phyloP scores from a whole-genome alignment of 306 rosid species.

The Cucumis sativus region DNA sequence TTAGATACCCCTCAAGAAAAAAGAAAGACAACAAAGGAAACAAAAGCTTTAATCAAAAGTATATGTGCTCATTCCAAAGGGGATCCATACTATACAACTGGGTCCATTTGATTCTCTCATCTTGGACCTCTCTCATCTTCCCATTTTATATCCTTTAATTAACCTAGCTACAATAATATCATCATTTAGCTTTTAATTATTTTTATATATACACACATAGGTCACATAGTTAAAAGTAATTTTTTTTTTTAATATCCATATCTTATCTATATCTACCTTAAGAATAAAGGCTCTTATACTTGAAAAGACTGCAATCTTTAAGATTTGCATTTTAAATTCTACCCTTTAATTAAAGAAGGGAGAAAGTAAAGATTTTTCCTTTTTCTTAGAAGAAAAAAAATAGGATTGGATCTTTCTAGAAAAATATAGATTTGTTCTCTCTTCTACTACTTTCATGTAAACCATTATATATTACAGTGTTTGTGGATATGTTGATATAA shows the following conservation, averaged over 20 bases:
- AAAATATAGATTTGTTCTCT: not conserved
- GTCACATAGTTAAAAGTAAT: not conserved
- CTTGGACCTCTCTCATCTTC: not conserved
- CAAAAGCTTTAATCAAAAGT: not conserved
- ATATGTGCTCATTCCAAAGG: not conserved
- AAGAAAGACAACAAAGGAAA: no score
- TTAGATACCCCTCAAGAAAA: not conserved
- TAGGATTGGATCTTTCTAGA: not conserved
- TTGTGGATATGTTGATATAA: no score
- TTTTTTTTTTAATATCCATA: not conserved
- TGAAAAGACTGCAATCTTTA: constrained; percentile 1
- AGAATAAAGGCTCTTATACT: constrained; percentile 5
- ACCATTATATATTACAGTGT: no score
- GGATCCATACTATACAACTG: not conserved
- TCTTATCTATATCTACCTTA: constrained; percentile 6
- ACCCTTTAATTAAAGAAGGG: not conserved
- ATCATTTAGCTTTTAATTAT: not conserved
- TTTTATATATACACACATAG: not conserved
- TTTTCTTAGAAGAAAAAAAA: not conserved
- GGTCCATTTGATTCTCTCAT: not conserved
- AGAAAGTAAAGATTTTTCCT: not conserved
- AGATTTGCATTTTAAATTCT: not conserved
- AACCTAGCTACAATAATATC: not conserved
- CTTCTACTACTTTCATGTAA: not conserved
- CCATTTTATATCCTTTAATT: not conserved